phyloP scores from a whole-genome alignment of 2,329 filamentous ascomycete species.

The Epichloe festucae region DNA sequence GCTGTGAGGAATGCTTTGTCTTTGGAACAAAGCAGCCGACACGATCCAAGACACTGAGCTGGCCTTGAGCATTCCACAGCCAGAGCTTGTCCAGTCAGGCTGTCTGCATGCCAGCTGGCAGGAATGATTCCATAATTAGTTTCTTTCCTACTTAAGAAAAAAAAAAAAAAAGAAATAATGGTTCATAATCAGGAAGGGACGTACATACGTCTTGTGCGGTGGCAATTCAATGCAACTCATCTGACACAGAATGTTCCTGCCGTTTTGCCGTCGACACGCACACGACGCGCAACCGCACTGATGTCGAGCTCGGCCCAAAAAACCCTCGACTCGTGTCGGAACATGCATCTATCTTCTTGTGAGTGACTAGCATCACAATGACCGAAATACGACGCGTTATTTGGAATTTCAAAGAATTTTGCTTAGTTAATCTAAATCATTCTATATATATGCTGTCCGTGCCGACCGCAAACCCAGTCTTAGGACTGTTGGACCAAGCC shows the following conservation, averaged over 20 bases:
- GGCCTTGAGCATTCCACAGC: background rate
- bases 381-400: background rate
- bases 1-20: background rate
- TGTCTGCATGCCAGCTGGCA: too few relatives aligned
- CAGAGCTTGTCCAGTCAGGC: background rate
- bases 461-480: background rate
- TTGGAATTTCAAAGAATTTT: background rate
- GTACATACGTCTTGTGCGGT: too few relatives aligned
- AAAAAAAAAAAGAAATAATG: background rate
- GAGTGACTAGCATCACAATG: too few relatives aligned
- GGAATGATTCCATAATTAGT: too few relatives aligned
- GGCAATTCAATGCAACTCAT: too few relatives aligned
- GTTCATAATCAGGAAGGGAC: too few relatives aligned
- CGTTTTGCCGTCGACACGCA: too few relatives aligned
- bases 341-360: background rate
- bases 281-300: too few relatives aligned
- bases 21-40: background rate
- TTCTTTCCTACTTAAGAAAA: background rate
- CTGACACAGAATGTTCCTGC: too few relatives aligned
- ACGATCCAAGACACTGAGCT: background rate
- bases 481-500: background rate
- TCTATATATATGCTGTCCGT: slow-evolving; percentile 6
- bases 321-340: too few relatives aligned
- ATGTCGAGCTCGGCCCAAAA: too few relatives aligned
- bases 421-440: slow-evolving; percentile 3